Evolutionary conservation across 2,329 filamentous ascomycete genomes (phyloP).

Genomic region (Fusarium guadeloupense): DNA sequence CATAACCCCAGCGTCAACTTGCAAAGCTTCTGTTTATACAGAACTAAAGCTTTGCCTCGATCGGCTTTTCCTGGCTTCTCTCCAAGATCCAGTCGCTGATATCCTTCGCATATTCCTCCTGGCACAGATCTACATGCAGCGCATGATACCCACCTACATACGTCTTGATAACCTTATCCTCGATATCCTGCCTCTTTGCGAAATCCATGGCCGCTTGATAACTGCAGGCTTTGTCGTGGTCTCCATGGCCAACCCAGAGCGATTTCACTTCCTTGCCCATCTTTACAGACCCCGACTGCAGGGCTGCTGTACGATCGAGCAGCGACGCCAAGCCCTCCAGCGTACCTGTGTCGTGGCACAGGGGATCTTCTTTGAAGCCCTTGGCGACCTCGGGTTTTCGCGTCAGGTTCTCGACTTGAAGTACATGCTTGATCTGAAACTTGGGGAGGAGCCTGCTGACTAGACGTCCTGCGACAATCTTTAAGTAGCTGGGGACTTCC

Average conservation of each 20-base stretch:
- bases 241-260: conserved; percentile 80
- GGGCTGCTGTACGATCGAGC: conserved; percentile 74
- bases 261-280: conserved; percentile 65
- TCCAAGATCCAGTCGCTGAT: conserved; percentile 73
- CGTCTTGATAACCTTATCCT: conserved; percentile 74
- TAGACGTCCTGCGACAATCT: conserved; percentile 72
- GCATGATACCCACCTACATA: conserved; percentile 86
- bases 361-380: conserved; percentile 69
- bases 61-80: conserved; percentile 39
- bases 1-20: too few species aligned
- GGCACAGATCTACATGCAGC: conserved; percentile 68
- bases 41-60: conserved; percentile 53
- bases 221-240: conserved; percentile 74
- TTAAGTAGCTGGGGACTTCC: conserved; percentile 69
- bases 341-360: conserved; percentile 86
- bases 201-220: conserved; percentile 72
- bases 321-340: conserved; percentile 81
- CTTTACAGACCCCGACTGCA: conserved; percentile 65
- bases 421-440: conserved; percentile 71
- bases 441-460: conserved; percentile 73
- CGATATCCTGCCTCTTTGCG: conserved; percentile 64
- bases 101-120: conserved; percentile 65
- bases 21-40: too few species aligned
- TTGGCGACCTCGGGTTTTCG: conserved; percentile 72
- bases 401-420: conserved; percentile 71